Base-by-base conservation (phyloP, 371 early-diverging fungal genomes). In the Apophysomyces elegans region DNA sequence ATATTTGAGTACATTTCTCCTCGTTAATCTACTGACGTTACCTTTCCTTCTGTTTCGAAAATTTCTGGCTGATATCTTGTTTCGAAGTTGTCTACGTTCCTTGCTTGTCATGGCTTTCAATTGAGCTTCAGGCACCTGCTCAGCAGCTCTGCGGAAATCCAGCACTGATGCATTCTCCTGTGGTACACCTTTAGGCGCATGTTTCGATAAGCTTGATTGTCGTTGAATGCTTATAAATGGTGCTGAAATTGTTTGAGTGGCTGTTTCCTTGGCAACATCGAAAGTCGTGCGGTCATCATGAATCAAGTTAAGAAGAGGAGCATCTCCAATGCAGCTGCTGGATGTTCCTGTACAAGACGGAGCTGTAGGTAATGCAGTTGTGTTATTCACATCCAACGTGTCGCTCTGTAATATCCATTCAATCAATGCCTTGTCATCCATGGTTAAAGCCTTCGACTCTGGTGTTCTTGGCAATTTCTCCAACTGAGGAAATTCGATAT, bases 21-120 rank as follows among this genome's bases (percentile, higher is more conserved):
- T 43, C 39, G 44, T 14, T 37, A 39, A n/a, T 21, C 7, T 4
- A 58, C 73, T 71, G 84, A 91, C 4, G 1, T 41, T 41, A 41
- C 92, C 93, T 79, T 95, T 95, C 80, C 94, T 81, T 50, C 95
- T 86, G 61, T 90, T 89, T 45, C 96, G 85, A 72, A 95, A 95
- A 72, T 93, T 93, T 63, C 96, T 81, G 13, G 96, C 96, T n/a
- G 93, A 93, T 38, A 94, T 89, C 73, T 95, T 94, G 80, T 95
- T 95, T 37, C 95, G 80, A 60, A 95, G 74, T 70, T 94, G 94
- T 47, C 95, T 81, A n/a, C 94, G 84, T 73, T 95, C 94, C 66
- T 91, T 93, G n/a, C 91, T 83, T 1, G 89, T 81, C 81, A 93
- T 84, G 58, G 83, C 81, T 62, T 87, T 88, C 21, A 85, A 54